These are phyloP conservation scores for Beta vulgaris DNA, from an alignment of 148 eudicot species.

Conservation along the genomic window DNA sequence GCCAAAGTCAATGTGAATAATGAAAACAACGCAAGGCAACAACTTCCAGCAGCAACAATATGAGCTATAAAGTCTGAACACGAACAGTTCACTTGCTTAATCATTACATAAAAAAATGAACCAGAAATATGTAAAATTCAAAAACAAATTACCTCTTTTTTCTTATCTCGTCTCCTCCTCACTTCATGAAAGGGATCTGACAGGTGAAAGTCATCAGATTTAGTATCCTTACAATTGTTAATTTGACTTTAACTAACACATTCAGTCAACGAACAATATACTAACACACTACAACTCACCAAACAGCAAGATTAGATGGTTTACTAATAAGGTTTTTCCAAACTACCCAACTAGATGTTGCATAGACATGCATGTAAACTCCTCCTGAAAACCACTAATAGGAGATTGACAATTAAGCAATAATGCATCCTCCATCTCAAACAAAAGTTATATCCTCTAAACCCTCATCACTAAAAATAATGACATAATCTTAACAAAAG, in stretches of 20 bases:
- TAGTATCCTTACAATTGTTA: neutral
- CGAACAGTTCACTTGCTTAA: neutral
- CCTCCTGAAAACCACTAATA: neutral
- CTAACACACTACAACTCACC: neutral
- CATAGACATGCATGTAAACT: neutral
- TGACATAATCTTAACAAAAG: no score
- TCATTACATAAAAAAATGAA: neutral
- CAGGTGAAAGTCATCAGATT: conserved; percentile 12
- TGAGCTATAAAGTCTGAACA: no score
- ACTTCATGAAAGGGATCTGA: conserved; percentile 96
- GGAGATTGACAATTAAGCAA: neutral
- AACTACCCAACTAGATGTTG: no score
- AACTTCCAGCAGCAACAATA: conserved; percentile 2
- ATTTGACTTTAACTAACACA: neutral
- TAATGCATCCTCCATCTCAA: neutral
- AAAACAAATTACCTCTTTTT: conserved; percentile 57
- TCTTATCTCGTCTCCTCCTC: conserved; percentile 75
- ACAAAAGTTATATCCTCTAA: neutral
- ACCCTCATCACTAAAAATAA: no score
- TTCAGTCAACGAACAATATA: neutral
- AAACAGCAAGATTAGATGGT: neutral
- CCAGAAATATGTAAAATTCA: neutral
- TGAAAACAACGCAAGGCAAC: neutral
- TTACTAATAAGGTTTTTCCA: neutral
- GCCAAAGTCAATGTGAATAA: neutral